phyloP scores from a whole-genome alignment of 371 early-diverging fungal genomes.

The Apophysomyces sp. region DNA sequence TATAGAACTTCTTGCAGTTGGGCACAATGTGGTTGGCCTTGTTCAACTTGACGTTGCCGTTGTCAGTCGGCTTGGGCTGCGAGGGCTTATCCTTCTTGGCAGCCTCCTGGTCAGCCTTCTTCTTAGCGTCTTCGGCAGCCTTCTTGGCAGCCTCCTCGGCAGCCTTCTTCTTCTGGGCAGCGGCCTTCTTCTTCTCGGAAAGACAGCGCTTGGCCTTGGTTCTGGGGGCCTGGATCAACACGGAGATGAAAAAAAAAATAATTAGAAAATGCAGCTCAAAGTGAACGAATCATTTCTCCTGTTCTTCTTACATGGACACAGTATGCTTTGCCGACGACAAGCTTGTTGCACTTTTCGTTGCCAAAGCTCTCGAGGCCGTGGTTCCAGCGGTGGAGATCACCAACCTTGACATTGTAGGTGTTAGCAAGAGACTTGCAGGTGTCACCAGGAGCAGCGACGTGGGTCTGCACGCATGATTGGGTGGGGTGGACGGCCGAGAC shows the following conservation, averaged over 20 bases:
- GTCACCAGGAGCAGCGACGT: conserved; percentile 12
- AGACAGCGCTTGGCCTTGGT: conserved; percentile 16
- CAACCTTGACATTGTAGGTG: conserved; percentile 11
- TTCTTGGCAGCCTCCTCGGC: background rate
- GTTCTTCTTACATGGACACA: conserved; percentile 2
- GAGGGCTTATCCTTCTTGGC: background rate
- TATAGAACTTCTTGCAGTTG: conserved; percentile 19
- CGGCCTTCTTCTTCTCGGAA: conserved; percentile 12
- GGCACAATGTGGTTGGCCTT: conserved; percentile 11
- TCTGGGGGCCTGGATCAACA: conserved; percentile 5
- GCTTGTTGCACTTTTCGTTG: conserved; percentile 7
- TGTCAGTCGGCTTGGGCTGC: conserved; percentile 2
- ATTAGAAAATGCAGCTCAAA: too few species aligned
- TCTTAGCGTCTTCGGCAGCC: conserved; percentile 13
- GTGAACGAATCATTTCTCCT: too few species aligned
- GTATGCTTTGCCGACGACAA: conserved; percentile 3
- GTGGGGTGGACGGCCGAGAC: conserved; percentile 2
- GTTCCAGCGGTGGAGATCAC: conserved; percentile 13
- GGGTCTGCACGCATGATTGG: background rate
- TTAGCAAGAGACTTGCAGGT: conserved; percentile 6
- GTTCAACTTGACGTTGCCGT: conserved; percentile 5
- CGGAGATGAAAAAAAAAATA: too few species aligned
- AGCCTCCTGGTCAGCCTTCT: conserved; percentile 6
- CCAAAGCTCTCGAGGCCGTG: conserved; percentile 22
- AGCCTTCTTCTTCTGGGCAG: conserved; percentile 9